Evolutionary conservation across 1,284 basidiomycete species (phyloP), one percentile per base, ranked within the genome.

Genomic region (Xerocomus amazonicus): DNA sequence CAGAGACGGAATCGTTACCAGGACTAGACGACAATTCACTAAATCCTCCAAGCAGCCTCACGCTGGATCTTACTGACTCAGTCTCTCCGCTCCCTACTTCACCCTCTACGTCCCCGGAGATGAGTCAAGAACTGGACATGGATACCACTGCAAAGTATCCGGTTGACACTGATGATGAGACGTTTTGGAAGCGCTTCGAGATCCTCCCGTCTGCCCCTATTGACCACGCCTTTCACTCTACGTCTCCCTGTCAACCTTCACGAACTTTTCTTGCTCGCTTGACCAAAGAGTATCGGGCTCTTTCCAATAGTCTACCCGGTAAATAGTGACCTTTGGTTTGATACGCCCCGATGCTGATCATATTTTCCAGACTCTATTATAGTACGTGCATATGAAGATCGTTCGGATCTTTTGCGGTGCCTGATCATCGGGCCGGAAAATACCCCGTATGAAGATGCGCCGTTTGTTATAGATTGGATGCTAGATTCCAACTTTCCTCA

Each of bases 401-500:
- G 94, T 19, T 76, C 82, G 34, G 94, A 97, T 71, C 77, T 97
- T 26, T 69, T 97, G 52, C 81, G 94, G 32, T 90, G 83, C 58
- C 75, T 97, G 48, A 97, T 97, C 58, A 86, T 97, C 56, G 94
- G 94, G 10, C 92, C 93, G 51, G 84, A 90, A 60, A 94, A 94
- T 53, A 97, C 94, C 8, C 94, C 94, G 14, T 95, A 94, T 60
- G 83, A 92, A 66, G 87, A 96, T 67, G 92, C 92, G 17, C 93
- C 94, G 0, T 95, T 97, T 67, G 84, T 97, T 28, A 94, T 97
- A 52, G 94, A 97, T 70, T 92, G 95, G 80, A 86, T 87, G 77
- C 77, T 96, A 27, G 87, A 91, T 61, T 87, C 90, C 7, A 84
- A 86, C 61, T 97, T 93, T 67, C 94, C 94, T 3, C 78, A 87